Conservation (phyloP, 306 rosid species). For the Fagus sylvatica region DNA sequence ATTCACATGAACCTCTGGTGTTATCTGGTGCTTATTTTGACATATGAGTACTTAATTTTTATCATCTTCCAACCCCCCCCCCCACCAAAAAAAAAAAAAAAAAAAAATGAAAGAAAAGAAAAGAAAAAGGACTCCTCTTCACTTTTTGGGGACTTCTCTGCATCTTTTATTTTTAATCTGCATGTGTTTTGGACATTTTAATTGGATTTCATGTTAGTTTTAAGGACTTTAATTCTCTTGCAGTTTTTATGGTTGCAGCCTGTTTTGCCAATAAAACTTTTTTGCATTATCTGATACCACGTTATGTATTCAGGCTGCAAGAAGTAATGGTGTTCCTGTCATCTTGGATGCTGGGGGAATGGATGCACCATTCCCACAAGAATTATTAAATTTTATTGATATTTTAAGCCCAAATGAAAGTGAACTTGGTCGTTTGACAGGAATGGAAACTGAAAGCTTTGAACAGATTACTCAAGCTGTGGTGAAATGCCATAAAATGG, state of each 20-base stretch:
- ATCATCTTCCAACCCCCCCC: neutral
- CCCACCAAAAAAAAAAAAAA: neutral
- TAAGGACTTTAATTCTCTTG: neutral
- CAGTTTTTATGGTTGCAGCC: neutral
- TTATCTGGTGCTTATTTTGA: neutral
- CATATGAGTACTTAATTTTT: neutral
- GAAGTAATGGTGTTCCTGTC: slow-evolving; percentile 72
- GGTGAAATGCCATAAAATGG: slow-evolving; percentile 71
- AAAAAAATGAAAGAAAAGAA: no score
- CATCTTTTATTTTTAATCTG: neutral
- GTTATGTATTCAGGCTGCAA: slow-evolving; percentile 66
- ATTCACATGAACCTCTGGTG: neutral
- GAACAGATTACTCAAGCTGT: slow-evolving; percentile 67
- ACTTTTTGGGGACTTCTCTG: neutral
- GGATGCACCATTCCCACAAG: slow-evolving; percentile 67
- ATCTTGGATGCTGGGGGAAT: slow-evolving; percentile 89
- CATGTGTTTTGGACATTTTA: neutral
- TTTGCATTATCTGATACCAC: slow-evolving; percentile 14
- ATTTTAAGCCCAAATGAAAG: slow-evolving; percentile 89
- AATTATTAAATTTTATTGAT: slow-evolving; percentile 63
- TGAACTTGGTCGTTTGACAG: slow-evolving; percentile 79
- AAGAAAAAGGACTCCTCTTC: no score
- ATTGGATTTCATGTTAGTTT: neutral
- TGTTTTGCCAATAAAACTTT: neutral
- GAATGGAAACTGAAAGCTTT: slow-evolving; percentile 67